These are phyloP conservation scores for Penicillium thymicola DNA, from an alignment of 2,329 filamentous ascomycete species.

Conservation along the genomic window DNA sequence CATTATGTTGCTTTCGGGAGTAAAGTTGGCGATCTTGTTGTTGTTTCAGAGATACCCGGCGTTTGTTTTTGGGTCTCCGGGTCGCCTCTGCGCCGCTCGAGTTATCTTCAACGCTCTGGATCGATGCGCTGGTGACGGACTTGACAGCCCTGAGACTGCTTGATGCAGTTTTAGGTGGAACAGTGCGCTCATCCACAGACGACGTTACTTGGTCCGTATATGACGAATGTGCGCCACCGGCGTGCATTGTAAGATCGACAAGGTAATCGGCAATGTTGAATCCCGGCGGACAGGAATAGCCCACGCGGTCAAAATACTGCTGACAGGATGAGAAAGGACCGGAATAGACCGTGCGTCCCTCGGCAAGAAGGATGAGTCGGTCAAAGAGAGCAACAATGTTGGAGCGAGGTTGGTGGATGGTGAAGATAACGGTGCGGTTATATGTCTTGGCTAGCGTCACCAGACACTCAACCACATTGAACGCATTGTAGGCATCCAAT, in stretches of 20 bases:
- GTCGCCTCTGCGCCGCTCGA: constrained; percentile 61
- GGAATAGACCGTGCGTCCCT: constrained; percentile 88
- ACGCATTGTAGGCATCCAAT: constrained; percentile 93
- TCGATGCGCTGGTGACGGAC: constrained; percentile 81
- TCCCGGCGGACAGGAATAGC: constrained; percentile 88
- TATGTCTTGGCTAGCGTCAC: constrained; percentile 94
- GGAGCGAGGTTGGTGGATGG: constrained; percentile 94
- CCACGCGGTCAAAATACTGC: constrained; percentile 84
- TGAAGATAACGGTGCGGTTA: constrained; percentile 95
- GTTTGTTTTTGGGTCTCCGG: constrained; percentile 64
- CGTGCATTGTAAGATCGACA: constrained; percentile 97
- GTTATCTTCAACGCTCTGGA: constrained; percentile 65
- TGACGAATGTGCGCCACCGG: constrained; percentile 58
- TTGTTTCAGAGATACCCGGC: constrained; percentile 75
- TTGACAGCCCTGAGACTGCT: constrained; percentile 88
- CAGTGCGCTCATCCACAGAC: constrained; percentile 55
- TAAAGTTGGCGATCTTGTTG: constrained; percentile 89
- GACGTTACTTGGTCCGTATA: constrained; percentile 51
- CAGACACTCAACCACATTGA: constrained; percentile 94
- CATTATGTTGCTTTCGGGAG: constrained; percentile 64
- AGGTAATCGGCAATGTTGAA: constrained; percentile 99
- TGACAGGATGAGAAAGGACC: constrained; percentile 87
- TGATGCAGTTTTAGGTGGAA: constrained; percentile 67
- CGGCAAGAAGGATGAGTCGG: constrained; percentile 82
- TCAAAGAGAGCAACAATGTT: constrained; percentile 98